Evolutionary conservation across 2,329 filamentous ascomycete species (phyloP), one percentile per base, ranked within the genome.

Genomic region (Botryosphaeria agaves): DNA sequence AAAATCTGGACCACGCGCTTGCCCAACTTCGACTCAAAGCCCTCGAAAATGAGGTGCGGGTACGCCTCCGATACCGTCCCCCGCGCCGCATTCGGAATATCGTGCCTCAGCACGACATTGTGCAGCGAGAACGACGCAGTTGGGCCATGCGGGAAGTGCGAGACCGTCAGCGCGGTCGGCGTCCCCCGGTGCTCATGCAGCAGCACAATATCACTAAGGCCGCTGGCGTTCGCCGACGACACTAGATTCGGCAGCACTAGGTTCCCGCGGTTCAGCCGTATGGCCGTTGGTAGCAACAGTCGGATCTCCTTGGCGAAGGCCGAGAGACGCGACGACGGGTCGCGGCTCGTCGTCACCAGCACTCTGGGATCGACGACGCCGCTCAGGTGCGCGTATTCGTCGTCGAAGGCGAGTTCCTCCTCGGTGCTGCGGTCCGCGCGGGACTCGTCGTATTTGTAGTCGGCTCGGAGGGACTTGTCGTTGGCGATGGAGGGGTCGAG

Each of bases 361-460:
- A 92, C 75, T 31, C 85, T 69, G 5, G 87, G 84, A 42, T 95
- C 89, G 21, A 89, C 72, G 23, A 95, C 72, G 18, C 89, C 89
- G n/a, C 80, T 89, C 1, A 94, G 69, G 41, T 85, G 74, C 15
- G 78, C 72, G 52, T 94, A 95, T 57, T 95, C 87, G 46, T 92
- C 82, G 48, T 91, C 82, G 14, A 91, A 57, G 32, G 81, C 76
- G 12, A 83, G 56, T 49, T 76, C 66, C 34, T 83, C 76, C 34
- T 81, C 67, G 12, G 63, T 61, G 3, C 64, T 72, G 32, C 73
- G 58, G 42, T 84, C 78, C 14, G 68, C 66, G 15, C 72, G 61
- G 3, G 82, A 81, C 55, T 94, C 87, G 49, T 98, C 89, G 51
- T 87, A 98, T 48, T 85, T 84, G 58, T 79, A 94, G 51, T 95